Base-by-base conservation (phyloP, 2,329 filamentous ascomycete genomes). In the Penicillium sp. region DNA sequence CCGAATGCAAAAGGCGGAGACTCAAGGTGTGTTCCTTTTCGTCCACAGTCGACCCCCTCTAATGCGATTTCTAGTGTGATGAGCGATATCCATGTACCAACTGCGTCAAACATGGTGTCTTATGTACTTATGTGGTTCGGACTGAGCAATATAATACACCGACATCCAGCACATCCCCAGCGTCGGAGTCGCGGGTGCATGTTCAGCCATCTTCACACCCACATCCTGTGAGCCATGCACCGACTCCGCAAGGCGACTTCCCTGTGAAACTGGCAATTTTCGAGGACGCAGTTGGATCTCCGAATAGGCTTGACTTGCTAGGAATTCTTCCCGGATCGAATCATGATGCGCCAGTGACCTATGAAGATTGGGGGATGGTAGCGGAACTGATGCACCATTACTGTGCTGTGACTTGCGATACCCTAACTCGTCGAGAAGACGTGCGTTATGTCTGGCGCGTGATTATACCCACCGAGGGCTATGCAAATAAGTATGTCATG, bases 361-460 rank as follows among this genome's bases (percentile, higher is more conserved):
- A 46, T 10, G 58, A 62, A 31, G 54, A 62, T 46, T 62, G 56
- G 60, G 51, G 41, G 8, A 59, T 69, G 13, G 72, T 75, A 51
- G 59, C 76, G 13, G 74, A 77, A 53, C 57, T 77, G 15, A 71
- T 77, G 52, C 73, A 77, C 53, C 67, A 70, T 53, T 77, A 68
- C 53, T 72, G 69, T n/a, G 70, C 66, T 0, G 57, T 65, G 23
- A 71, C 69, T 28, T 70, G 66, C 31, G 57, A 57, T 9, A 60
- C 56, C 1, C 29, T 62, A 7, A 39, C 56, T 6, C 2, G 47
- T 5, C 58, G 60, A 16, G 58, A 61, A 50, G 60, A 63, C 24
- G 47, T 47, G 9, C 66, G 67, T 13, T 57, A 65, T 45, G 62
- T 70, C 13, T 71, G 68, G 67, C 60, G 63, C 9, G 57, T 61